These are phyloP conservation scores for Ceratobasidium sp. DNA, from an alignment of 1,284 basidiomycete species.

Conservation along the genomic window DNA sequence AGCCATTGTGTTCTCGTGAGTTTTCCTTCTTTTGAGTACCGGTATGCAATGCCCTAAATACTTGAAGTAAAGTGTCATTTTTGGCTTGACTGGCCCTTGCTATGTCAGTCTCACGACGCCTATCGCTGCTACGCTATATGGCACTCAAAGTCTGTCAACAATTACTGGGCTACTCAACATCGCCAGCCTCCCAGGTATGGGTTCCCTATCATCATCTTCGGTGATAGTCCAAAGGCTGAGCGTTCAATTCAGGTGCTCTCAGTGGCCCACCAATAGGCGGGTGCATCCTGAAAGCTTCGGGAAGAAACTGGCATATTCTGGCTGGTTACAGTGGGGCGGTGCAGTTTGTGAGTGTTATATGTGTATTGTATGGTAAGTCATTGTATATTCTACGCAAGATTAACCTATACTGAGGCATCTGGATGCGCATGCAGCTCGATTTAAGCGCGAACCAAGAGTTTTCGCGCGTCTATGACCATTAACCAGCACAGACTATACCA, in stretches of 20 bases:
- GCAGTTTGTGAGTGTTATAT: constrained; percentile 38
- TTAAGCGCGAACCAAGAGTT: constrained; percentile 31
- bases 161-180: constrained; percentile 46
- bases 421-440: constrained; percentile 17
- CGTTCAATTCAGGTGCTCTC: constrained; percentile 39
- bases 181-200: constrained; percentile 36
- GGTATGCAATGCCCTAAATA: background rate
- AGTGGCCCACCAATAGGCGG: constrained; percentile 45
- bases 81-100: constrained; percentile 30
- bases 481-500: background rate
- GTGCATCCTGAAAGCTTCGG: constrained; percentile 43
- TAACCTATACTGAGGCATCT: background rate
- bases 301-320: constrained; percentile 45
- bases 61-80: constrained; percentile 2
- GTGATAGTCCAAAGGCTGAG: no score
- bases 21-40: constrained; percentile 40
- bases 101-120: constrained; percentile 45
- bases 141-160: constrained; percentile 45
- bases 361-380: constrained; percentile 43
- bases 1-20: constrained; percentile 46
- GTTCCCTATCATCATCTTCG: no score
- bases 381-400: background rate
- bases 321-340: constrained; percentile 40
- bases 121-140: constrained; percentile 45
- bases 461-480: constrained; percentile 11